phyloP scores from a whole-genome alignment of 139 green algal genomes.

The Zygnema cylindricum region DNA sequence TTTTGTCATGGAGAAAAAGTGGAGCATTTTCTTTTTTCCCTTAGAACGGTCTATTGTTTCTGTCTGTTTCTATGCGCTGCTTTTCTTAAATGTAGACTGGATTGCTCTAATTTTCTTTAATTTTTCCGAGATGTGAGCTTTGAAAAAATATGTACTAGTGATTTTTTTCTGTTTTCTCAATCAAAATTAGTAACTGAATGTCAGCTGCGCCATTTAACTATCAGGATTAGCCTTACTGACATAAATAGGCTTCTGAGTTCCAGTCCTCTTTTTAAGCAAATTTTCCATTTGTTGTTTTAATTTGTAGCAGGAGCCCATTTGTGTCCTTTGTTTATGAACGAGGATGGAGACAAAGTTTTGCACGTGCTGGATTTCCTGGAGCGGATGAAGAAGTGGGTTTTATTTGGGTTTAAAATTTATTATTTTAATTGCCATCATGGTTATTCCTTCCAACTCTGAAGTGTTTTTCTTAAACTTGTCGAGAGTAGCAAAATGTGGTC shows the following conservation, averaged over 20 bases:
- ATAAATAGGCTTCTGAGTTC: background rate
- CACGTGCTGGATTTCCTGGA: conserved; percentile 82
- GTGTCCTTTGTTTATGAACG: conserved; percentile 91
- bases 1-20: too few species aligned
- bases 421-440: background rate
- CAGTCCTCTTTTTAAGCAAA: background rate
- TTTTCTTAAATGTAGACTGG: background rate
- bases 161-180: background rate
- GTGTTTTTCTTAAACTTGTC: too few species aligned
- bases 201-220: background rate
- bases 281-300: background rate
- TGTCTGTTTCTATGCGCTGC: background rate
- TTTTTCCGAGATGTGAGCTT: background rate
- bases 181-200: background rate
- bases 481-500: background rate
- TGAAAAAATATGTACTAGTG: background rate
- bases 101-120: background rate
- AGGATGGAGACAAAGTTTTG: conserved; percentile 91
- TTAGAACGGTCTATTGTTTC: background rate
- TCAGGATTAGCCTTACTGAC: background rate
- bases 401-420: background rate
- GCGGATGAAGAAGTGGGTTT: conserved; percentile 53
- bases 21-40: background rate
- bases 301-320: conserved; percentile 68
- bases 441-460: too few species aligned